phyloP scores from a whole-genome alignment of 176 grass and related monocot species.

The Pharus latifolius region DNA sequence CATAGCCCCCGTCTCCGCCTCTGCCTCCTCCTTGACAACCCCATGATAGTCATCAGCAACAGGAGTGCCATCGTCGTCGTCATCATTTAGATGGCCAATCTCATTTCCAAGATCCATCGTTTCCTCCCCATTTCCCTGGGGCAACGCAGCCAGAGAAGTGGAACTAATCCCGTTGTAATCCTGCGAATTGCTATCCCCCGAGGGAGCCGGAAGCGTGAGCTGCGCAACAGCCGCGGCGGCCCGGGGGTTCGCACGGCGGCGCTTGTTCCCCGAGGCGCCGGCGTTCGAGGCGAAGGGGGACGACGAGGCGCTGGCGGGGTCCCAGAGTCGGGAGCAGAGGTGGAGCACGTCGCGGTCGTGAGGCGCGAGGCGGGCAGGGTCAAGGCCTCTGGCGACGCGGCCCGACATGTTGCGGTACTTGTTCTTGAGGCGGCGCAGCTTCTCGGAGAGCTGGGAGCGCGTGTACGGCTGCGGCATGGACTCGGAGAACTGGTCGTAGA shows the following conservation, averaged over 20 bases:
- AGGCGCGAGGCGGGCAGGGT: constrained; percentile 75
- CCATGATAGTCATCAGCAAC: constrained; percentile 16
- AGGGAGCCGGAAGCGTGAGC: not conserved
- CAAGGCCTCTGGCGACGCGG: constrained; percentile 52
- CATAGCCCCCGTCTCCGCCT: not conserved
- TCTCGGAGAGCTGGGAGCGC: constrained; percentile 91
- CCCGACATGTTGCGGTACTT: constrained; percentile 49
- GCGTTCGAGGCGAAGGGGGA: constrained; percentile 46
- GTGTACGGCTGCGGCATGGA: constrained; percentile 86
- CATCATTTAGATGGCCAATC: constrained; percentile 9
- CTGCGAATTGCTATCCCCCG: constrained; percentile 25
- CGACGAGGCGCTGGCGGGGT: constrained; percentile 57
- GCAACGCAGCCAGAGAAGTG: not conserved
- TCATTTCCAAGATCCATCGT: constrained; percentile 24
- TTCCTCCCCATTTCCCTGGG: not conserved
- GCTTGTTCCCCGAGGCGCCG: constrained; percentile 58
- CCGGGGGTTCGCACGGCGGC: constrained; percentile 56
- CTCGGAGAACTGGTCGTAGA: constrained; percentile 95
- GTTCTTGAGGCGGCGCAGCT: constrained; percentile 81
- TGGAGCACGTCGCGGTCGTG: constrained; percentile 95
- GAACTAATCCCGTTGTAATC: constrained; percentile 35
- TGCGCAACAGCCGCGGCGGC: not conserved
- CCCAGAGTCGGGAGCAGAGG: constrained; percentile 90
- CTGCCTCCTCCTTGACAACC: constrained; percentile 13
- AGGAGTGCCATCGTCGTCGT: not conserved